These are phyloP conservation scores for Mycena kentingensis DNA, from an alignment of 768 basidiomycete species.

Conservation along the genomic window DNA sequence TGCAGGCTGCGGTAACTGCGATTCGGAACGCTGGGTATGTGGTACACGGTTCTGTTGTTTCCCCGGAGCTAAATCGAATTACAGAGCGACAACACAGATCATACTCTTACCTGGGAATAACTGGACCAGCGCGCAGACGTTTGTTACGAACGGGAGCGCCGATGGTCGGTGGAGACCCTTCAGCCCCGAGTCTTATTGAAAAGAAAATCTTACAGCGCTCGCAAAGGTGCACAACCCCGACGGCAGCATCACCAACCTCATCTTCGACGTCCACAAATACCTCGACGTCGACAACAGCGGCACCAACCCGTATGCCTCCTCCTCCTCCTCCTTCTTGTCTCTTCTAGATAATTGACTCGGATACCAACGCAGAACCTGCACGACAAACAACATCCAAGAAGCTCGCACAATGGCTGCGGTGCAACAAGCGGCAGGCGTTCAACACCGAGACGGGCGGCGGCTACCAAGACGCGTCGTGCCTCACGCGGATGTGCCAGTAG, in stretches of 20 bases:
- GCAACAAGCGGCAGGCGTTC: slow-evolving; percentile 53
- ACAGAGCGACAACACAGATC: slow-evolving; percentile 52
- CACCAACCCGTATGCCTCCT: slow-evolving; percentile 26
- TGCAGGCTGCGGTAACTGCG: slow-evolving; percentile 62
- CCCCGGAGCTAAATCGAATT: not conserved
- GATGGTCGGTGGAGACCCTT: slow-evolving; percentile 21
- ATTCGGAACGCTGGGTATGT: slow-evolving; percentile 55
- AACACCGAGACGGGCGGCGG: slow-evolving; percentile 58
- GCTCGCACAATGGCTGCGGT: slow-evolving; percentile 52
- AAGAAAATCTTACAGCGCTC: slow-evolving; percentile 36
- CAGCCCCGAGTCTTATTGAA: too few species aligned
- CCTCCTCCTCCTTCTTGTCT: slow-evolving; percentile 7
- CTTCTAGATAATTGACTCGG: slow-evolving; percentile 17
- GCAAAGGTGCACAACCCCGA: slow-evolving; percentile 47
- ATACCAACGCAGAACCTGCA: slow-evolving; percentile 40
- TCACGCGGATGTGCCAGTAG: slow-evolving; percentile 34
- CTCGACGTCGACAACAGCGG: slow-evolving; percentile 54
- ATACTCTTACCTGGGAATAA: slow-evolving; percentile 62
- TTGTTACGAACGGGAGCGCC: slow-evolving; percentile 53
- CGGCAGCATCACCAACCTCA: slow-evolving; percentile 44
- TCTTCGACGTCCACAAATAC: slow-evolving; percentile 68
- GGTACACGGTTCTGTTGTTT: not conserved
- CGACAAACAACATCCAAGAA: slow-evolving; percentile 56
- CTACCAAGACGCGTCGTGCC: slow-evolving; percentile 45
- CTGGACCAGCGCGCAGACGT: slow-evolving; percentile 55